Evolutionary conservation across 2,329 filamentous ascomycete genomes (phyloP).

Genomic region (Colletotrichum sp.): DNA sequence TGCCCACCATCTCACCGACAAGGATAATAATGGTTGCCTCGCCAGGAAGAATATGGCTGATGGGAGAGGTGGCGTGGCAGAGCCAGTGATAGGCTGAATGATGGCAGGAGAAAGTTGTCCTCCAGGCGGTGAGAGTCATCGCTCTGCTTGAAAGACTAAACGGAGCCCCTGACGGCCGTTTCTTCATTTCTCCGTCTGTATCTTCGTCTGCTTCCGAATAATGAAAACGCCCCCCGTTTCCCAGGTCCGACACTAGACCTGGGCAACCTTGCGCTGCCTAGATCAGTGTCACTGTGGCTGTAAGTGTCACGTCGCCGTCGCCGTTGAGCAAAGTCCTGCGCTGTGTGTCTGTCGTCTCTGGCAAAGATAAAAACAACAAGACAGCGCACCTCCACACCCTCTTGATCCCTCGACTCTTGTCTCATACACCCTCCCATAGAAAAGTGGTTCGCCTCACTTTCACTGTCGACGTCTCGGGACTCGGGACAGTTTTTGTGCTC

Average conservation of each 20-base stretch:
- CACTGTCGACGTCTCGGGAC: background rate
- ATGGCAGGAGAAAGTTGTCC: background rate
- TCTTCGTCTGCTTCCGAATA: background rate
- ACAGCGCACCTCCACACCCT: slow-evolving; percentile 4
- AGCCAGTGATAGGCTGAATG: slow-evolving; percentile 1
- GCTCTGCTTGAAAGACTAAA: background rate
- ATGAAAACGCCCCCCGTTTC: background rate
- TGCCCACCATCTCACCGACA: slow-evolving; percentile 16
- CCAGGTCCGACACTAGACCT: background rate
- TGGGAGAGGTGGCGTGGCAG: slow-evolving; percentile 5
- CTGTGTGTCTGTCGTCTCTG: background rate
- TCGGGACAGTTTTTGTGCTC: background rate
- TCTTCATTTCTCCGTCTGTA: background rate
- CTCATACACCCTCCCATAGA: slow-evolving; percentile 2
- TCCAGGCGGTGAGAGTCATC: background rate
- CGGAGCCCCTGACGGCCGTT: background rate
- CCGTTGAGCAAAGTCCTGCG: background rate
- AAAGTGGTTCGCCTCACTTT: slow-evolving; percentile 16
- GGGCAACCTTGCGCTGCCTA: background rate
- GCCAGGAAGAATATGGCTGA: background rate
- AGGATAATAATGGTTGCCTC: slow-evolving; percentile 10
- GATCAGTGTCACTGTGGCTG: background rate
- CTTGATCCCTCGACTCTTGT: background rate
- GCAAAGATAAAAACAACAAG: background rate
- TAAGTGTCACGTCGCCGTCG: background rate